Evolutionary conservation across 352 stramenopile species (phyloP), one percentile per base, ranked within the genome.

Genomic region (Pythium monospermum): DNA sequence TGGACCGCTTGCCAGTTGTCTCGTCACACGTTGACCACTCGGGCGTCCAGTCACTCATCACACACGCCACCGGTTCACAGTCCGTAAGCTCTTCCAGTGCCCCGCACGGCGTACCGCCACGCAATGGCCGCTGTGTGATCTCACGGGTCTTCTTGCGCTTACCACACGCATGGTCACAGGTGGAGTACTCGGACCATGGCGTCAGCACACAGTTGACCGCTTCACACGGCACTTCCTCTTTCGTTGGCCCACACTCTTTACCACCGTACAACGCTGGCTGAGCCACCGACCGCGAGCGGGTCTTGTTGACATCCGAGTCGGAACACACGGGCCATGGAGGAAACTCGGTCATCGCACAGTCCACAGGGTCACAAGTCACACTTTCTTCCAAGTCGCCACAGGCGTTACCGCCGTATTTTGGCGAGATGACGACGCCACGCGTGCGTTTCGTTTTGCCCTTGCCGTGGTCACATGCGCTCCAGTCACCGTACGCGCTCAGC

Each of bases 191-290:
- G 0, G 46, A 44, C 76, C 76, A 87, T 16, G 59, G 43, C 13
- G 62, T 59, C 0, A 84, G 62, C 3, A 28, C 53, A 21, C 77
- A 86, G 51, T 79, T 78, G 18, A 83, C 60, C 1, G 73, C 72
- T 21, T 56, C 44, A 23, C 60, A 68, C 21, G 54, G 37, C 16
- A 41, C 41, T 19, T 28, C 28, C 15, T 62, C 22, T 11, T 16
- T 49, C 16, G 45, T 27, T 3, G 27, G 33, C 6, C 31, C 55
- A 52, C 56, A 69, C 1, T 3, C 31, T 6, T 30, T 46, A 11
- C 60, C 55, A 5, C 39, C 25, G 27, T 65, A 65, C 11, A 8
- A 8, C 1, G 60, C 30, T 23, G 47, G 2, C 4, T 38, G 21
- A 8, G 40, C 22, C 2, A 66, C 31, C 2, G 46, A 22, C 0